Evolutionary conservation across 306 rosid genomes (phyloP), one percentile per base, ranked within the genome.

Genomic region (Cicer cuneatum): DNA sequence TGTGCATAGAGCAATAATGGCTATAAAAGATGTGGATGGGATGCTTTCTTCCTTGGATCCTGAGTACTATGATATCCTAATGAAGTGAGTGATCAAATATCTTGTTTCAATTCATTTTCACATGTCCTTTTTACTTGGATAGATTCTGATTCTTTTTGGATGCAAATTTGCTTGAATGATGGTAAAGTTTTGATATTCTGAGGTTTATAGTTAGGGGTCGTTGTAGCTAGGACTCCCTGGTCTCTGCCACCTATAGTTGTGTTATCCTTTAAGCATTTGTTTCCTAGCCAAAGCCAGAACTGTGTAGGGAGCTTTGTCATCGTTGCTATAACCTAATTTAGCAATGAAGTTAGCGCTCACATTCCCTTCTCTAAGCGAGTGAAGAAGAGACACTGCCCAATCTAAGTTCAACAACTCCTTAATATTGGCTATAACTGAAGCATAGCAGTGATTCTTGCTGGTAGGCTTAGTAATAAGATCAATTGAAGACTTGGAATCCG

Each of bases 1-100:
- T 47, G 97, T 94, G 79, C 99, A 94, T 69, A 88, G 93, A 89
- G 93, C 99, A 82, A 70, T 94, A 48, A 94, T 91, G 99, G 96
- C 99, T 14, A 94, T 92, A 70, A 91, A 92, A 81, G 97, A 92
- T 76, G 92, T 92, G 58, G 98, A 91, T 82, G 98, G 90, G 33
- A 83, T 93, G 94, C 95, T 93, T 65, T 84, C 96, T 82, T 90
- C 96, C 53, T 80, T 94, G 88, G 98, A 94, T 86, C 87, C 98
- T n/a, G 98, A 94, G 86, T 94, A 94, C 87, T 88, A 94, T 73
- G 97, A 94, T 82, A 94, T 92, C 48, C 87, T 94, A 59, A 94
- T 94, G 97, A 94, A 94, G 98, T 91, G 76, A 87, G 91, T 82
- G 2, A 19, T 37, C 21, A 40, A 56, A 24, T 48, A 8, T 72